Percentiles rank a stretch among this genome's conserved stretches.
Conservation (phyloP, 768 basidiomycete species). For the Kwoniella sp. region DNA sequence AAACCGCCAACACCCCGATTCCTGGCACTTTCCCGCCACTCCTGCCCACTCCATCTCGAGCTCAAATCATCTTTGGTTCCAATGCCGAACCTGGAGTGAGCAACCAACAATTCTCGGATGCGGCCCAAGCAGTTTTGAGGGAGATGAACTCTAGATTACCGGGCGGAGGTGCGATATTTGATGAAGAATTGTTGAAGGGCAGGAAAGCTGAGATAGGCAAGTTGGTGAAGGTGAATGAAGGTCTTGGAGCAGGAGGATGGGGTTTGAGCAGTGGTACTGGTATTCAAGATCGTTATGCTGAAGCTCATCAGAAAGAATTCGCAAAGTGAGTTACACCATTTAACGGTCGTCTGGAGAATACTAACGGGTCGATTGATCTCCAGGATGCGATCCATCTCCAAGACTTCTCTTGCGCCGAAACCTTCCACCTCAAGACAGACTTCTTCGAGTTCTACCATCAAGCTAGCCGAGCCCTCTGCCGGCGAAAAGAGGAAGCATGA, state of each 20-base stretch:
- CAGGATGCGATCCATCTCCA: constrained; percentile 46
- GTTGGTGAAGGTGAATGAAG: constrained; percentile 35
- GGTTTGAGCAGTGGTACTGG: constrained; percentile 25
- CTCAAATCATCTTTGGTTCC: constrained; percentile 30
- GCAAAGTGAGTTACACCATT: constrained; percentile 40
- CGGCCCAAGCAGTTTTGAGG: constrained; percentile 40
- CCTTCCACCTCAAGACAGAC: constrained; percentile 2
- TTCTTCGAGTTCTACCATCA: constrained; percentile 3
- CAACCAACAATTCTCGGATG: constrained; percentile 43
- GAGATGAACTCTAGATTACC: constrained; percentile 51
- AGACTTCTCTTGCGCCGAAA: constrained; percentile 12
- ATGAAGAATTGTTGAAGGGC: constrained; percentile 43
- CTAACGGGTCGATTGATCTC: too few species aligned
- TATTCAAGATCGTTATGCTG: constrained; percentile 42
- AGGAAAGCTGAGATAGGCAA: constrained; percentile 37
- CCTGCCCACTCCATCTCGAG: constrained; percentile 4
- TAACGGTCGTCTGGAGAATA: too few species aligned
- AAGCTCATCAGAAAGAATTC: constrained; percentile 49
- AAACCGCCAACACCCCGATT: neutral
- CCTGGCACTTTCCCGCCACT: constrained; percentile 22
- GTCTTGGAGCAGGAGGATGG: constrained; percentile 37
- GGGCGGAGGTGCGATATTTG: constrained; percentile 29
- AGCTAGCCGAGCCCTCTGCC: neutral
- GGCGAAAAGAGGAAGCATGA: constrained; percentile 36
- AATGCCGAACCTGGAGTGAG: constrained; percentile 15